These are phyloP conservation scores for Aspergillus spinulosporus DNA, from an alignment of 2,329 filamentous ascomycete genomes.

Conservation along the genomic window DNA sequence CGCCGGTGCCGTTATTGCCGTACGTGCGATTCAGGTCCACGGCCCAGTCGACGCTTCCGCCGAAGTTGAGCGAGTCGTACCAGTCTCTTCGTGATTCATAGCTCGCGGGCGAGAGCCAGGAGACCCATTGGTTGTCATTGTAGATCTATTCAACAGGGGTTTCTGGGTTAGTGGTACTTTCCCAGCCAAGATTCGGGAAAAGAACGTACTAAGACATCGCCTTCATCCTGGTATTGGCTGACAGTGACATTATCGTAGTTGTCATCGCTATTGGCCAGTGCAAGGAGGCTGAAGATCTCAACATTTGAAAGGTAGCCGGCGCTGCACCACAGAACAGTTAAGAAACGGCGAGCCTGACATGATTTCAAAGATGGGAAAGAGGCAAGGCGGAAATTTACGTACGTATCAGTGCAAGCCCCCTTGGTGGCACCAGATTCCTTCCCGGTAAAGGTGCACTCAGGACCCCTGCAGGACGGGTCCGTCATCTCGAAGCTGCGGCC, in stretches of 20 bases:
- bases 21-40: slow-evolving; percentile 27
- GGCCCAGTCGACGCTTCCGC: slow-evolving; percentile 41
- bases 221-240: slow-evolving; percentile 4
- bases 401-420: slow-evolving; percentile 7
- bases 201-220: not conserved
- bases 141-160: slow-evolving; percentile 2
- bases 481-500: slow-evolving; percentile 10
- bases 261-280: not conserved
- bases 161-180: not conserved
- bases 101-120: slow-evolving; percentile 30
- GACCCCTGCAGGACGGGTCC: not conserved
- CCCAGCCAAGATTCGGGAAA: not conserved
- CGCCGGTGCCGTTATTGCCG: slow-evolving; percentile 1
- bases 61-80: slow-evolving; percentile 32
- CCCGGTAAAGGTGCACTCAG: slow-evolving; percentile 1
- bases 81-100: slow-evolving; percentile 23
- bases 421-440: slow-evolving; percentile 1
- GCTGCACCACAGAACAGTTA: not conserved
- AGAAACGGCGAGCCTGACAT: no score
- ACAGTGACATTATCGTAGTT: not conserved
- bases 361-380: not conserved
- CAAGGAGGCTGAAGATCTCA: not conserved
- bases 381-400: not conserved
- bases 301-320: slow-evolving; percentile 3
- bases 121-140: slow-evolving; percentile 27